phyloP scores from a whole-genome alignment of 495 filamentous ascomycete species.

The Neurospora sp. region DNA sequence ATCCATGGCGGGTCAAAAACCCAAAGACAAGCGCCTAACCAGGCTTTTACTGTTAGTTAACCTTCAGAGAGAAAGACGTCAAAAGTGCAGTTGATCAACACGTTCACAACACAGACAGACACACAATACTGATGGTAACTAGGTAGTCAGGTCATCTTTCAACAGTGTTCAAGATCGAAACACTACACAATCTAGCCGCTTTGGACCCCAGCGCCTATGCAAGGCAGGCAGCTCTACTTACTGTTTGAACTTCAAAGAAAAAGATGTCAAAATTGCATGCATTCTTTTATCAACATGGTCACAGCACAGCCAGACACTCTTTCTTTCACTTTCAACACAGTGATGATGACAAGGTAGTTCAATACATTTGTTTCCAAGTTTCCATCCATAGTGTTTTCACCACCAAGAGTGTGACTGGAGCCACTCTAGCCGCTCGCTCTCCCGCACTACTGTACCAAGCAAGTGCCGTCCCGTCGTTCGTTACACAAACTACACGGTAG shows the following conservation, averaged over 20 bases:
- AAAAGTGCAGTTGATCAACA: no score
- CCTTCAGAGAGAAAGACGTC: no score
- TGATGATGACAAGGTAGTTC: no score
- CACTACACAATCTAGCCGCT: no score
- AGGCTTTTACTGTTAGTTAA: no score
- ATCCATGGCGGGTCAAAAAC: no score
- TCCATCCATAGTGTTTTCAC: background rate
- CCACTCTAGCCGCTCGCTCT: background rate
- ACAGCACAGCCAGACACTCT: background rate
- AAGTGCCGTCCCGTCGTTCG: background rate
- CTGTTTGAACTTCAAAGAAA: background rate
- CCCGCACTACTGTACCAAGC: background rate
- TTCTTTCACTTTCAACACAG: background rate
- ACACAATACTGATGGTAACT: no score
- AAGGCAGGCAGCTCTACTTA: background rate
- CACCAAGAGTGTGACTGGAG: background rate
- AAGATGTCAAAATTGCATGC: background rate
- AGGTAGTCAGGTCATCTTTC: no score
- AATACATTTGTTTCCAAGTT: background rate
- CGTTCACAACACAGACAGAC: no score
- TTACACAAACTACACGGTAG: background rate
- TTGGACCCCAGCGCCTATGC: background rate
- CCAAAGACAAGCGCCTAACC: no score
- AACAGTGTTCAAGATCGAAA: no score
- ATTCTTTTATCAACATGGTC: background rate